Percentiles rank a stretch among this genome's conserved stretches.
Conservation (phyloP, 129 eudicot genomes). For the Silybum marianum region DNA sequence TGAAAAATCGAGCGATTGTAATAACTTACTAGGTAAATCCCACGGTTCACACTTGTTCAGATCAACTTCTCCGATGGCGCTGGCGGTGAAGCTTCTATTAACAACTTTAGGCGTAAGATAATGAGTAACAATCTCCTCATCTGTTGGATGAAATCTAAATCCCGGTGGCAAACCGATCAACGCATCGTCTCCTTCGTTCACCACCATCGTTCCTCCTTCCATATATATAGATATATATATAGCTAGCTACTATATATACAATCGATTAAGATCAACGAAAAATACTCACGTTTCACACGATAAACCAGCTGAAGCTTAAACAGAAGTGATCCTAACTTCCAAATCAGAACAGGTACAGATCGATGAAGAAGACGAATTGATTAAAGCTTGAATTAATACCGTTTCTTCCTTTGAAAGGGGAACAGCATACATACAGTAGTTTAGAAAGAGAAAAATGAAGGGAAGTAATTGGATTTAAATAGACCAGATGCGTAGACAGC, state of each 20-base stretch:
- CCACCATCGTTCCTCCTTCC: conserved; percentile 40
- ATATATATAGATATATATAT: not conserved
- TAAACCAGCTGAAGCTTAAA: not conserved
- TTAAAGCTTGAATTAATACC: not conserved
- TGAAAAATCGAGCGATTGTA: not conserved
- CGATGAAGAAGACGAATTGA: conserved; percentile 11
- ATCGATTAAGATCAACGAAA: not conserved
- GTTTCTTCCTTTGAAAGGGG: not conserved
- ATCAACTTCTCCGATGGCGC: conserved; percentile 72
- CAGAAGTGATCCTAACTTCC: not conserved
- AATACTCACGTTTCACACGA: not conserved
- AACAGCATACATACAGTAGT: conserved; percentile 18
- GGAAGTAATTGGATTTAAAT: conserved; percentile 29
- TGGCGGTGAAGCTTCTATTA: conserved; percentile 44
- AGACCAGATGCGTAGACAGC: conserved; percentile 28
- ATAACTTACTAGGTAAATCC: conserved; percentile 74
- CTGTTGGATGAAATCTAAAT: conserved; percentile 82
- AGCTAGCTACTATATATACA: not conserved
- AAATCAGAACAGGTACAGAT: not conserved
- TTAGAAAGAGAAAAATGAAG: conserved; percentile 40
- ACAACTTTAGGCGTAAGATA: conserved; percentile 57
- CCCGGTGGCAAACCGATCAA: conserved; percentile 66
- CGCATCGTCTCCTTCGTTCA: conserved; percentile 36
- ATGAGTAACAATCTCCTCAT: conserved; percentile 69
- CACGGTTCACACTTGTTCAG: conserved; percentile 80